phyloP scores from a whole-genome alignment of 78 protist species.

The Tieghemostelium lacteum region DNA sequence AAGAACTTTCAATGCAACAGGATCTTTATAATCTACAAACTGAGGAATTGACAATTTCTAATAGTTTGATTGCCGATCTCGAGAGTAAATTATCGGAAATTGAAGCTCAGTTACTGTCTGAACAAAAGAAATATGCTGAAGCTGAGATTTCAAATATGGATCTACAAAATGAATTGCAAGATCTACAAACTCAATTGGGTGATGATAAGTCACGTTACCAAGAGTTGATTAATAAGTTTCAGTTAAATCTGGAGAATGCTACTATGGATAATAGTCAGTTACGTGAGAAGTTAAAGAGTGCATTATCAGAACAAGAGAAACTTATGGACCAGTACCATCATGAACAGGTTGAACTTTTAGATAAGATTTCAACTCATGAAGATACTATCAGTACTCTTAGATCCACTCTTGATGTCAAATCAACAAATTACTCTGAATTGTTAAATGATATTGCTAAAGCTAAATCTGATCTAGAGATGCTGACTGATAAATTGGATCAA shows the following conservation, averaged over 20 bases:
- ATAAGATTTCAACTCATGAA: neutral
- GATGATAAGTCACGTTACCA: neutral
- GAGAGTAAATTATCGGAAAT: neutral
- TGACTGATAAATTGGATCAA: neutral
- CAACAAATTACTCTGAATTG: neutral
- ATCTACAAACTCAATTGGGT: neutral
- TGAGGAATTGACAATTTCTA: neutral
- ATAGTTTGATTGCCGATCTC: neutral
- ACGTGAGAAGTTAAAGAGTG: neutral
- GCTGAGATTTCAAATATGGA: slow-evolving; percentile 7
- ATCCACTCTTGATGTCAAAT: neutral
- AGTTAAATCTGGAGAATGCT: neutral
- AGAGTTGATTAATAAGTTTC: neutral
- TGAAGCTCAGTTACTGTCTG: neutral
- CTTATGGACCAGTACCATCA: neutral
- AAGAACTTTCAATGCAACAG: neutral
- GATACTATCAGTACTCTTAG: neutral
- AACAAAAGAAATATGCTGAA: neutral
- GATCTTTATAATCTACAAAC: neutral
- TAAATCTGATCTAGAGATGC: neutral
- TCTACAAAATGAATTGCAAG: slow-evolving; percentile 1
- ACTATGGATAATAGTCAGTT: neutral
- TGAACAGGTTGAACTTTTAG: neutral
- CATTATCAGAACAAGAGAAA: neutral
- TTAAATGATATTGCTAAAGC: neutral